phyloP scores from a whole-genome alignment of 768 basidiomycete genomes.

The Sutorius australiensis region DNA sequence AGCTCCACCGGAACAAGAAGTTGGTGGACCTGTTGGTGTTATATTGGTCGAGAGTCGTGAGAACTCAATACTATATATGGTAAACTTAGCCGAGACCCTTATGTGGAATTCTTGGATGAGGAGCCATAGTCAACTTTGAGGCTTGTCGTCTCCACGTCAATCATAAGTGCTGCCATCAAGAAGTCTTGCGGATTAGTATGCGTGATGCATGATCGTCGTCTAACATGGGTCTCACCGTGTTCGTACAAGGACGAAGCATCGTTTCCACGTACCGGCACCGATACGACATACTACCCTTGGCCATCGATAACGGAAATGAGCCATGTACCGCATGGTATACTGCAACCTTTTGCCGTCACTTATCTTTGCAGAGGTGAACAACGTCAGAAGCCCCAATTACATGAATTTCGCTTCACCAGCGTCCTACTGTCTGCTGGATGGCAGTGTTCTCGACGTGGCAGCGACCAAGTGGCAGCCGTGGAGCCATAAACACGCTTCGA shows the following conservation, averaged over 20 bases:
- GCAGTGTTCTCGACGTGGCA: not conserved
- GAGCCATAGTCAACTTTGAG: too few species aligned
- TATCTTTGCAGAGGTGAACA: not conserved
- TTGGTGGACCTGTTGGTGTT: constrained; percentile 3
- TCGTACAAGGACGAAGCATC: not conserved
- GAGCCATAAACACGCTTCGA: not conserved
- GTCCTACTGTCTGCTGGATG: not conserved
- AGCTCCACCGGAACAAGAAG: constrained; percentile 11
- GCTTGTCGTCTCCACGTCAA: constrained; percentile 5
- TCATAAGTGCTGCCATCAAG: constrained; percentile 9
- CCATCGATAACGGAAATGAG: constrained; percentile 28
- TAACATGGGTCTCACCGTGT: constrained; percentile 1
- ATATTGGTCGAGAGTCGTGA: constrained; percentile 19
- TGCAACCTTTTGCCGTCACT: not conserved
- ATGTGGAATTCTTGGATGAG: constrained; percentile 5
- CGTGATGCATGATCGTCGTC: constrained; percentile 9
- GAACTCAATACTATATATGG: constrained; percentile 18
- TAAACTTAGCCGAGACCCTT: not conserved
- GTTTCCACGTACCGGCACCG: constrained; percentile 2
- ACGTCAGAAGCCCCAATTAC: not conserved
- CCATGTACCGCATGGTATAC: constrained; percentile 10
- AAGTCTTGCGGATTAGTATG: not conserved
- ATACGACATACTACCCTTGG: not conserved
- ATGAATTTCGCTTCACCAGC: not conserved
- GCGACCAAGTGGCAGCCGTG: not conserved